Evolutionary conservation across 1,284 basidiomycete species (phyloP).

Genomic region (Ganoderma meredithae): DNA sequence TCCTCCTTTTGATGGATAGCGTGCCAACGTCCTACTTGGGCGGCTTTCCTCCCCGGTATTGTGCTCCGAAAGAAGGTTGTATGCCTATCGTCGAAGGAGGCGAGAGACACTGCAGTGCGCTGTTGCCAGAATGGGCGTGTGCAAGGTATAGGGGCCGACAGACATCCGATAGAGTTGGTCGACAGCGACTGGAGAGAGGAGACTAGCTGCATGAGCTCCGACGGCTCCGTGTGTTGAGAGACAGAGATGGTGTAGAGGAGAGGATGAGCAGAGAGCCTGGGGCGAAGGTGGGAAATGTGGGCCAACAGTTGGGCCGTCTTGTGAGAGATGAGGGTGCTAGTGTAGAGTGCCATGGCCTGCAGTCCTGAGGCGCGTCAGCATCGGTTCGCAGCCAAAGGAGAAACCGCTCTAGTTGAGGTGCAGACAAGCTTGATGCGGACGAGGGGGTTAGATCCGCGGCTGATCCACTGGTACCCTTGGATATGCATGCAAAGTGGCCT

Average conservation of each 20-base stretch:
- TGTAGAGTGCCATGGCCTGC: constrained; percentile 34
- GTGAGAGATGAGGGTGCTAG: constrained; percentile 51
- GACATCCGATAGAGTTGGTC: constrained; percentile 59
- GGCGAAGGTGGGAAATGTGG: constrained; percentile 45
- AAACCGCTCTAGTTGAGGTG: background rate
- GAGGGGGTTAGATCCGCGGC: too few species aligned
- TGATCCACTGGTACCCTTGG: too few species aligned
- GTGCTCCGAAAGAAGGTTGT: constrained; percentile 63
- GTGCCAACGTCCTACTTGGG: constrained; percentile 75
- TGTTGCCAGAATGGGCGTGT: constrained; percentile 23
- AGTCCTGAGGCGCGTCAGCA: constrained; percentile 6
- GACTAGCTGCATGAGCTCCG: constrained; percentile 55
- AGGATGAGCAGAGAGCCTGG: constrained; percentile 44
- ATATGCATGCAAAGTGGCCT: background rate
- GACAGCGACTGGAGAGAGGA: constrained; percentile 51
- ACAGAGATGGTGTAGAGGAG: constrained; percentile 56
- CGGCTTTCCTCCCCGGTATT: constrained; percentile 60
- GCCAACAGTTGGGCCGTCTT: constrained; percentile 46
- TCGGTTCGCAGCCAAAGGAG: background rate
- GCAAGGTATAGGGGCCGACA: constrained; percentile 55
- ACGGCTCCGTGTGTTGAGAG: constrained; percentile 28
- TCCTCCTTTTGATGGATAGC: constrained; percentile 47
- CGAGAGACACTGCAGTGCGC: constrained; percentile 61
- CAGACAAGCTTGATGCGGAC: too few species aligned
- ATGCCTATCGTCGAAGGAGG: constrained; percentile 47